A percentile compares a stretch with the other conserved stretches of the same genome.
Conservation (phyloP, 192 early-diverging fungal species). For the Mortierella antarctica region DNA sequence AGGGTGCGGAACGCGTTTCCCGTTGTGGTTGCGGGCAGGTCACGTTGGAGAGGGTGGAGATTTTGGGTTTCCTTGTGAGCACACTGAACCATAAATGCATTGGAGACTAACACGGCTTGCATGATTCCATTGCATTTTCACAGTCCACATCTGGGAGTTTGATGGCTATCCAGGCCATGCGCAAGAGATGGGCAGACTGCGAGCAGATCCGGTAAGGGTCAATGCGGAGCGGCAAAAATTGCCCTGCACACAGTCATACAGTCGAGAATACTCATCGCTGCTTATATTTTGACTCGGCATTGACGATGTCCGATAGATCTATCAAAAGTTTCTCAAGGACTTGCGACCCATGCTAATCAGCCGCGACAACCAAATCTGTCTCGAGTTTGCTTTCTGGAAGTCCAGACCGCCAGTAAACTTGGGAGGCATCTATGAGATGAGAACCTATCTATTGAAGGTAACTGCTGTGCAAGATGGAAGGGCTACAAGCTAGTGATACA, state of each 20-base stretch:
- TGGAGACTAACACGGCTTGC: slow-evolving; percentile 4
- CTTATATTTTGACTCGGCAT: not conserved
- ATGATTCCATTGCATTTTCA: slow-evolving; percentile 1
- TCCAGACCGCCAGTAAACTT: slow-evolving; percentile 78
- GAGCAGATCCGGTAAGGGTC: slow-evolving; percentile 66
- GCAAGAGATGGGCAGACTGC: slow-evolving; percentile 68
- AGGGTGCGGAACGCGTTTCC: too few species aligned
- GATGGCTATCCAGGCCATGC: slow-evolving; percentile 86
- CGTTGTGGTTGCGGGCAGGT: too few species aligned
- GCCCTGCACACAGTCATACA: not conserved
- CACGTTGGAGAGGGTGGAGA: too few species aligned
- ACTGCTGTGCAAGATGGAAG: not conserved
- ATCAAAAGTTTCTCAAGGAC: slow-evolving; percentile 72
- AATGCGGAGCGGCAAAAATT: not conserved
- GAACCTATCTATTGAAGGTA: slow-evolving; percentile 86
- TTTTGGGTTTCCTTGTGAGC: too few species aligned
- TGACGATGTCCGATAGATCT: slow-evolving; percentile 46
- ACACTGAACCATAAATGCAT: too few species aligned
- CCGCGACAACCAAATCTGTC: slow-evolving; percentile 85
- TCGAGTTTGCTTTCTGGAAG: slow-evolving; percentile 94
- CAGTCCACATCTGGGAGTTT: slow-evolving; percentile 96
- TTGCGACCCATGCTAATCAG: slow-evolving; percentile 77
- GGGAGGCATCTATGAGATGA: slow-evolving; percentile 92
- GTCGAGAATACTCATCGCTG: not conserved
- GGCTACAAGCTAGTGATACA: too few species aligned